phyloP scores from a whole-genome alignment of 2,329 filamentous ascomycete genomes.

The Exophiala viscosa region DNA sequence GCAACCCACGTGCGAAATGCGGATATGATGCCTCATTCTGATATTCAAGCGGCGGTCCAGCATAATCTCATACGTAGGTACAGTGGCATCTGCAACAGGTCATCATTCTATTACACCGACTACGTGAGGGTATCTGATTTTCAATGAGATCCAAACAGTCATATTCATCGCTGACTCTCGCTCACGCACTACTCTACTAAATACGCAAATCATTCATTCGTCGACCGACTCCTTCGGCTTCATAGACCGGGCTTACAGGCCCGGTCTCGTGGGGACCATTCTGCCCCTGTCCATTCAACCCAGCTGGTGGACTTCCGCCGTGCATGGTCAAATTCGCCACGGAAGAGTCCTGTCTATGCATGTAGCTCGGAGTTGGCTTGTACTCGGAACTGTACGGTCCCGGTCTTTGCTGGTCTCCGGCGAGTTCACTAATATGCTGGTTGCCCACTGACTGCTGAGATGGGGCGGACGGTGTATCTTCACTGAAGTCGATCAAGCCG shows the following conservation, averaged over 20 bases:
- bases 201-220: slow-evolving; percentile 23
- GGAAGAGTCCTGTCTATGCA: slow-evolving; percentile 23
- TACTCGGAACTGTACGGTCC: slow-evolving; percentile 21
- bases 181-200: slow-evolving; percentile 2
- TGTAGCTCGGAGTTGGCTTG: slow-evolving; percentile 24
- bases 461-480: slow-evolving; percentile 14
- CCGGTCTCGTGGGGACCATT: slow-evolving; percentile 3
- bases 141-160: too few species aligned
- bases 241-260: slow-evolving; percentile 16
- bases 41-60: not conserved
- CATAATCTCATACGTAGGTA: too few species aligned
- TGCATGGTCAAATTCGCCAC: slow-evolving; percentile 23
- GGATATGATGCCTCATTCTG: not conserved
- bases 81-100: too few species aligned
- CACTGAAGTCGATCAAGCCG: slow-evolving; percentile 18
- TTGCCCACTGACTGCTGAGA: slow-evolving; percentile 13
- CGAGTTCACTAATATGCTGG: slow-evolving; percentile 7
- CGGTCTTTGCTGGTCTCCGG: slow-evolving; percentile 12
- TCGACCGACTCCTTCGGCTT: slow-evolving; percentile 11
- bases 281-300: not conserved
- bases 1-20: not conserved
- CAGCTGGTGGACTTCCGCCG: slow-evolving; percentile 12
- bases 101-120: not conserved
- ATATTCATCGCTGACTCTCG: not conserved
- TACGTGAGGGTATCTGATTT: slow-evolving; percentile 1